Evolutionary conservation across 1,284 basidiomycete species (phyloP).

Genomic region (Melampsora abietis-canadensis): DNA sequence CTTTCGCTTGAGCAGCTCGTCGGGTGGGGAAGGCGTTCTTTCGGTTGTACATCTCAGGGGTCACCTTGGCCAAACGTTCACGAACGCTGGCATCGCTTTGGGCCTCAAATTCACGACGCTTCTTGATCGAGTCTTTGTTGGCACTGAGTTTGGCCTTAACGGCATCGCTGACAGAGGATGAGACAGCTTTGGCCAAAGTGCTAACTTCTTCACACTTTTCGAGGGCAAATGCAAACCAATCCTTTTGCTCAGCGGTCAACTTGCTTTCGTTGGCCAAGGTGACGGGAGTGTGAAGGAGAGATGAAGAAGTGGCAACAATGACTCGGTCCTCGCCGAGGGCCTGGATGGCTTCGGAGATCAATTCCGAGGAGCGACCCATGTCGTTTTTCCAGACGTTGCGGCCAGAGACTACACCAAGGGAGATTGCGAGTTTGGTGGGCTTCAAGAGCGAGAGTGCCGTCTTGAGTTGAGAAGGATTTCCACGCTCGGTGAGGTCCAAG

Average conservation of each 20-base stretch:
- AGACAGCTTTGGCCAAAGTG: slow-evolving; percentile 75
- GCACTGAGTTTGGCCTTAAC: slow-evolving; percentile 69
- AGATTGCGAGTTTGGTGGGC: slow-evolving; percentile 74
- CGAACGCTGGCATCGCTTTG: slow-evolving; percentile 93
- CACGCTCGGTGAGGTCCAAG: slow-evolving; percentile 83
- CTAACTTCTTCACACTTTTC: slow-evolving; percentile 95
- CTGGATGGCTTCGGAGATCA: slow-evolving; percentile 79
- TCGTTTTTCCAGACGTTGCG: slow-evolving; percentile 99
- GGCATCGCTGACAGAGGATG: slow-evolving; percentile 59
- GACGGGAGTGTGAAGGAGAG: slow-evolving; percentile 96
- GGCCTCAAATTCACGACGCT: slow-evolving; percentile 92
- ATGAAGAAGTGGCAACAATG: slow-evolving; percentile 91
- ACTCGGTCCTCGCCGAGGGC: slow-evolving; percentile 75
- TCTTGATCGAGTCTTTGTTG: slow-evolving; percentile 87
- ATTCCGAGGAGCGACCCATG: slow-evolving; percentile 75
- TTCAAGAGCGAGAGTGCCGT: slow-evolving; percentile 78
- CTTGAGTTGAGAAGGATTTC: slow-evolving; percentile 74
- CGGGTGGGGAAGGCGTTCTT: slow-evolving; percentile 85
- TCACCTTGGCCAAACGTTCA: slow-evolving; percentile 90
- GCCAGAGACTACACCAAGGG: slow-evolving; percentile 94
- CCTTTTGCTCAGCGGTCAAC: slow-evolving; percentile 82
- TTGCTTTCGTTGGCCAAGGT: slow-evolving; percentile 90
- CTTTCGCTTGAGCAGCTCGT: slow-evolving; percentile 82
- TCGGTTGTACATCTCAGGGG: slow-evolving; percentile 80
- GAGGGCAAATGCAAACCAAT: slow-evolving; percentile 98